Evolutionary conservation across 306 rosid genomes (phyloP), one percentile per base, ranked within the genome.

Genomic region (Vicia faba): DNA sequence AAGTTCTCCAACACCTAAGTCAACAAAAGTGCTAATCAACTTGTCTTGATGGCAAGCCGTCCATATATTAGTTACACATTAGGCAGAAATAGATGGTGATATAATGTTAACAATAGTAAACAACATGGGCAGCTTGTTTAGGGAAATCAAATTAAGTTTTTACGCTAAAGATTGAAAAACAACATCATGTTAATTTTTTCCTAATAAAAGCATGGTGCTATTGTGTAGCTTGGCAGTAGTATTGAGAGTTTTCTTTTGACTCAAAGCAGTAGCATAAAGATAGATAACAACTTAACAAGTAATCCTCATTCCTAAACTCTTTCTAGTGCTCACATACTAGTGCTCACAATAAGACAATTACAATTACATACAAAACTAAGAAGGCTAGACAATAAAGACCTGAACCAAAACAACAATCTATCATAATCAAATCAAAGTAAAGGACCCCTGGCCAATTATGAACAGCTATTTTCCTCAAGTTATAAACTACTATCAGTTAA

Each of bases 321-420:
- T 36, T n/a, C 11, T 2, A 46, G 41, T 15, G 55, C 55, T 29
- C n/a, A 15, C 10, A 38, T 33, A 41, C 40, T 36, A 57, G 8
- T 11, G 33, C 48, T 25, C 49, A 7, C 51, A 56, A 63, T 28
- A 7, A 25, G 16, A 59, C 53, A 79, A 12, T 69, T 53, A 50
- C 40, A 10, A 16, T 28, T 23, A 61, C 54, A 61, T 7, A 73
- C 13, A 71, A 19, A 36, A 54, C 66, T 29, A 73, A 58, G 51
- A 31, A 26, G 38, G 25, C 19, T 35, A 36, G 26, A 13, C 64
- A 38, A n/a, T 48, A 26, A 44, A 64, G 55, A 36, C 39, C 63
- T 38, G 3, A 46, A 73, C 14, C 8, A 6, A 57, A 48, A 33
- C 28, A 64, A 4, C 33, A 74, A 41, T 25, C 25, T 15, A 56